Conservation (phyloP, 768 basidiomycete species). For the Macrocybe gigantea region DNA sequence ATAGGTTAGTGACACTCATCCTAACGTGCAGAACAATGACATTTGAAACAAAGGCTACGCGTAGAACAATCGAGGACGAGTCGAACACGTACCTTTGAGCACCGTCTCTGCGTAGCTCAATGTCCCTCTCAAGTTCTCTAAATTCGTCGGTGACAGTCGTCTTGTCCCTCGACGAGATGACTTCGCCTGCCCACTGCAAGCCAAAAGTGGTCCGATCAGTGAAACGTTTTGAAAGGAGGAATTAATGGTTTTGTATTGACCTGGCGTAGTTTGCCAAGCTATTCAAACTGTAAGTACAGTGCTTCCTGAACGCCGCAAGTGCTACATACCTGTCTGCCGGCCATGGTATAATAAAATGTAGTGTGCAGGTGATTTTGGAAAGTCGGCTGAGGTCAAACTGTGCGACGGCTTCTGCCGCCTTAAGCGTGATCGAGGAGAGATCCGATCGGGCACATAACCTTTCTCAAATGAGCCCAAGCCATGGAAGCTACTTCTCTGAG, state of each 20-base stretch:
- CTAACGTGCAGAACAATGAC: neutral
- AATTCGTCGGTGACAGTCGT: constrained; percentile 75
- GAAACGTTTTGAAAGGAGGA: constrained; percentile 2
- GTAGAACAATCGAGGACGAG: too few species aligned
- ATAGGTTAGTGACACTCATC: neutral
- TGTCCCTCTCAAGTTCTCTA: constrained; percentile 74
- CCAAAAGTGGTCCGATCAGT: constrained; percentile 26
- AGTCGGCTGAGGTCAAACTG: neutral
- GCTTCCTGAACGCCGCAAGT: neutral
- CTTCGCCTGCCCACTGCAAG: constrained; percentile 81
- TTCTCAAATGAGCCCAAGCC: neutral
- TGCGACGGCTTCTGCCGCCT: constrained; percentile 3
- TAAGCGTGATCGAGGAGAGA: constrained; percentile 10
- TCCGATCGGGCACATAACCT: constrained; percentile 9
- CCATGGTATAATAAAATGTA: constrained; percentile 32
- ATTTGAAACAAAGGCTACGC: too few species aligned
- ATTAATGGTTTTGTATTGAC: constrained; percentile 29
- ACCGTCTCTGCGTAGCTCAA: constrained; percentile 74
- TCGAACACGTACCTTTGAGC: constrained; percentile 52
- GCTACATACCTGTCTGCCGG: constrained; percentile 55
- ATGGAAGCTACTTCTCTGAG: too few species aligned
- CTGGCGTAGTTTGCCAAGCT: constrained; percentile 80
- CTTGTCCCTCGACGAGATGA: constrained; percentile 81
- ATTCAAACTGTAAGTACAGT: constrained; percentile 1
- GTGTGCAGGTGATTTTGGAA: constrained; percentile 6